Evolutionary conservation across 352 stramenopile species (phyloP).

Genomic region (Globisporangium radiosum): DNA sequence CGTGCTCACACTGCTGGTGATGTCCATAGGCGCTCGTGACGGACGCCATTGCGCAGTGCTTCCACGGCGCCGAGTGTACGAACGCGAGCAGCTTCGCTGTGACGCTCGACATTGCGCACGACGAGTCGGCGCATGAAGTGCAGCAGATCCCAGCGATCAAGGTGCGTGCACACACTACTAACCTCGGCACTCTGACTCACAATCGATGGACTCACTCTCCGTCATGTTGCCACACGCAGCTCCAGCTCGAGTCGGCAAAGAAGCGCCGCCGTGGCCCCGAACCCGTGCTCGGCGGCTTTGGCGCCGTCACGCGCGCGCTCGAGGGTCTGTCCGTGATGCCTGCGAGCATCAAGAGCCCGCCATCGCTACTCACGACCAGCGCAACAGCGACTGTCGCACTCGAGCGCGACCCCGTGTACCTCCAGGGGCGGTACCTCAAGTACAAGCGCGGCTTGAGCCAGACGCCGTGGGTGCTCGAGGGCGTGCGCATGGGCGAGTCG

Average conservation of each 20-base stretch:
- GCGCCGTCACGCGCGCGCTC: conserved; percentile 63
- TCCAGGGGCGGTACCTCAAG: conserved; percentile 90
- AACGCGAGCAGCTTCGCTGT: conserved; percentile 62
- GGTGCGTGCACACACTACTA: conserved; percentile 14
- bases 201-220: no score
- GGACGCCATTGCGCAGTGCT: conserved; percentile 31
- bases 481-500: conserved; percentile 74
- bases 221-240: conserved; percentile 16
- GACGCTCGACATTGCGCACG: conserved; percentile 60
- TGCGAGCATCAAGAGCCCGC: conserved; percentile 47
- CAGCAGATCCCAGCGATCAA: conserved; percentile 74
- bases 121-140: conserved; percentile 62
- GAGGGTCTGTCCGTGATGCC: conserved; percentile 38
- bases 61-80: conserved; percentile 44
- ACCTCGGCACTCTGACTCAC: no score
- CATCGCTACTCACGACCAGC: conserved; percentile 25
- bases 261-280: conserved; percentile 63
- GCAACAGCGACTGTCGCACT: conserved; percentile 35
- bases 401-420: conserved; percentile 80
- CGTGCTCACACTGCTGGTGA: neutral
- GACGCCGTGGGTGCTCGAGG: conserved; percentile 88
- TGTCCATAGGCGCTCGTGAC: conserved; percentile 32
- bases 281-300: conserved; percentile 70
- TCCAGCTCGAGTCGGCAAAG: conserved; percentile 47
- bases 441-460: conserved; percentile 86